Evolutionary conservation across 2,329 filamentous ascomycete genomes (phyloP), one percentile per base, ranked within the genome.

Genomic region (Passalora sequoiae): DNA sequence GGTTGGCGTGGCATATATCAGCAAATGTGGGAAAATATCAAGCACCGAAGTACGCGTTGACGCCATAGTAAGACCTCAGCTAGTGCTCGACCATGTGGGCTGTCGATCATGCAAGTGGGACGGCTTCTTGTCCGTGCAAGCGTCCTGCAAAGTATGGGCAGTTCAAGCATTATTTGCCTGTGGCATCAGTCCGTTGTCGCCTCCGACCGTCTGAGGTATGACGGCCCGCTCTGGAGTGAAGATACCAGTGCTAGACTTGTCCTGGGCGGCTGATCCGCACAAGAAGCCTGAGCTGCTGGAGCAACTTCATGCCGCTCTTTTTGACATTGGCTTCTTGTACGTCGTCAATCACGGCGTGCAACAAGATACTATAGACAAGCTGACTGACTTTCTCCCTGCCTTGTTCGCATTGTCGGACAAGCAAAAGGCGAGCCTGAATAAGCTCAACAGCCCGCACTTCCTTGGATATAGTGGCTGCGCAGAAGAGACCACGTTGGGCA

Each of bases 371-470:
- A 66, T 71, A 15, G 46, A 59, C 2, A 59, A 62, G n/a, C 58
- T 78, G 6, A 60, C 68, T 1, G 44, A 58, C 6, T 56, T 60
- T 6, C 58, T 77, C 2, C 73, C 73, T 1, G 28, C 16, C 0
- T 62, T 77, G 4, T 78, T 77, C 48, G 54, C 59, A 1, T 60
- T 76, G 1, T 50, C 66, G 0, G 38, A 53, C 1, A 49, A 54
- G 2, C 56, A 60, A 4, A 77, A 76, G 44, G 55, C 58, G 0
- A 52, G 53, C 1, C 57, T 75, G 7, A 69, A 69, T 0, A 63
- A 76, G 13, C 60, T 68, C 19, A 74, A 78, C 19, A 80, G 75
- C 1, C 76, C 77, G 7, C 77, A 80, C 55, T 80, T 82, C 43
- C 63, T 82, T 2, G 78, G 78, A 0, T 81, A 80, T 56, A 77